These are phyloP conservation scores for Magnusiomyces ingens DNA, from an alignment of 1,139 yeast genomes.

Conservation along the genomic window DNA sequence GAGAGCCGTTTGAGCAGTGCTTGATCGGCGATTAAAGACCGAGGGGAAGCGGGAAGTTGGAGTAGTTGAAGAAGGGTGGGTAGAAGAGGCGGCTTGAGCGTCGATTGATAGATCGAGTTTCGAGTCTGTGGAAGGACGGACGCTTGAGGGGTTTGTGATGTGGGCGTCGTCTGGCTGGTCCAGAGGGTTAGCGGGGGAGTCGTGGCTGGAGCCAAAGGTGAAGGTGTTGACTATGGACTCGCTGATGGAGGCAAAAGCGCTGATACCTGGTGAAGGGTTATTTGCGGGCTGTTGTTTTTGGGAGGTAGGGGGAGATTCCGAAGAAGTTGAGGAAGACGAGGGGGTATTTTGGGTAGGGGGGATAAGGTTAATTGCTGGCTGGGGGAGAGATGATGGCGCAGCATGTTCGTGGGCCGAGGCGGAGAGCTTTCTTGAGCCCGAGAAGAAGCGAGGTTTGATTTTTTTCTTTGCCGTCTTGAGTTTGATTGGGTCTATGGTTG, in stretches of 20 bases:
- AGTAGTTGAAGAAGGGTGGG: background rate
- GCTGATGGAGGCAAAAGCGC: background rate
- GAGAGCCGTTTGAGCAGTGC: background rate
- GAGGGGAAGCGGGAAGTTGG: background rate
- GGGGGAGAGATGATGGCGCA: background rate
- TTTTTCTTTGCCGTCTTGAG: no score
- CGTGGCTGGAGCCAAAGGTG: background rate
- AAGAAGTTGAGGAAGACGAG: background rate
- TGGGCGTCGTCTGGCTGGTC: background rate
- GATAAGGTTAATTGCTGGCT: background rate
- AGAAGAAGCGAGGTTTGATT: no score
- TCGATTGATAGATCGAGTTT: background rate
- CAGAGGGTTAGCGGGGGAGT: background rate
- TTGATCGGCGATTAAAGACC: background rate
- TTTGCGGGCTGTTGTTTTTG: background rate
- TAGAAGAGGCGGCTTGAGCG: background rate
- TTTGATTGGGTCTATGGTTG: no score
- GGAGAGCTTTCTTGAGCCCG: no score
- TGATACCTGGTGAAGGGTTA: background rate
- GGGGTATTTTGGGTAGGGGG: background rate
- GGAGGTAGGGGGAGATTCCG: no score
- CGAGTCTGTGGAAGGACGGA: background rate
- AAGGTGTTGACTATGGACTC: conserved; percentile 1
- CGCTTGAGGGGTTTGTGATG: background rate
- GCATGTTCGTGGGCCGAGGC: background rate